Evolutionary conservation across 306 rosid genomes (phyloP).

Genomic region (Nissolia schottii): DNA sequence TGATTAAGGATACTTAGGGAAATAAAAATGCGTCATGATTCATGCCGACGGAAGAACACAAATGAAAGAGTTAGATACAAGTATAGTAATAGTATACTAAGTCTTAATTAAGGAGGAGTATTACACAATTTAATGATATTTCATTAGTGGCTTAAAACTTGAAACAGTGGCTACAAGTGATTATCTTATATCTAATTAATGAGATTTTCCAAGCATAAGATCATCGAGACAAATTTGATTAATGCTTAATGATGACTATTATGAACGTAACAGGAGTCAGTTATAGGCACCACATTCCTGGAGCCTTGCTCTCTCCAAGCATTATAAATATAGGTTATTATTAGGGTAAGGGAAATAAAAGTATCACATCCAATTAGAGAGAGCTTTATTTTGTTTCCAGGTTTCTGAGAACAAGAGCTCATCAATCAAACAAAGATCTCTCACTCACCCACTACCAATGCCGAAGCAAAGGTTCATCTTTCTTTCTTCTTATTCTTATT

Average conservation of each 20-base stretch:
- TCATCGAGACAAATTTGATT: not conserved
- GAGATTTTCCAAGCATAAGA: slow-evolving; percentile 4
- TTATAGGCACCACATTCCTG: slow-evolving; percentile 4
- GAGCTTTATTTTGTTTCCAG: slow-evolving; percentile 33
- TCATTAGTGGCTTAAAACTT: not conserved
- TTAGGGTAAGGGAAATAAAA: not conserved
- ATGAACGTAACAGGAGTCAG: not conserved
- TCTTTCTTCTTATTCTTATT: too few relatives aligned
- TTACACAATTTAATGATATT: not conserved
- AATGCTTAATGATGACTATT: slow-evolving; percentile 5
- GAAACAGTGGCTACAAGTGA: not conserved
- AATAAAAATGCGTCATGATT: slow-evolving; percentile 12
- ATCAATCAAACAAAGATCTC: slow-evolving; percentile 16
- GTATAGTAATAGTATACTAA: too few relatives aligned
- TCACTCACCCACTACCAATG: slow-evolving; percentile 31
- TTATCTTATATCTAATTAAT: slow-evolving; percentile 24
- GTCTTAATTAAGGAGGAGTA: too few relatives aligned
- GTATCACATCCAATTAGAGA: slow-evolving; percentile 32
- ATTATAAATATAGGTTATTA: slow-evolving; percentile 28
- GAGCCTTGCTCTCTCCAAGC: slow-evolving; percentile 27
- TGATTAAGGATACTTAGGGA: not conserved
- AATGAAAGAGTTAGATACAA: too few relatives aligned
- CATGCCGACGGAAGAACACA: not conserved
- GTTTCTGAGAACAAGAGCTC: slow-evolving; percentile 32
- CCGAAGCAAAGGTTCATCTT: slow-evolving; percentile 48